Conservation (phyloP, 345 rosid genomes). For the Dimocarpus longan region DNA sequence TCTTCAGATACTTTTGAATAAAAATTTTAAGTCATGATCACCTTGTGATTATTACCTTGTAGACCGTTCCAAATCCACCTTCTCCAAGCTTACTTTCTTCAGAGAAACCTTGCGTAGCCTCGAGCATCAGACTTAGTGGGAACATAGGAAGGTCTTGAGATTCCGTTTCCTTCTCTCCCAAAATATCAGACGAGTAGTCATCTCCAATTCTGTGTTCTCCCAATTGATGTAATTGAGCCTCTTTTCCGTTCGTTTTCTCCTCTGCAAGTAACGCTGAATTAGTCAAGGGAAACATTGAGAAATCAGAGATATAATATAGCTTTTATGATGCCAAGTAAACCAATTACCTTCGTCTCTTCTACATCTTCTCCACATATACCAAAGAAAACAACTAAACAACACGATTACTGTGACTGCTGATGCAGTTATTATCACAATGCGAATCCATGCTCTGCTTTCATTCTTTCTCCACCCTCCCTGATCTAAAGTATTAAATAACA, state of each 20-base stretch:
- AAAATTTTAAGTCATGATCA: background rate
- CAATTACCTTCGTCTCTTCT: background rate
- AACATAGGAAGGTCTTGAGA: conserved; percentile 24
- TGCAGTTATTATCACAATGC: conserved; percentile 10
- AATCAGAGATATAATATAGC: background rate
- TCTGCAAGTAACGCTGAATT: background rate
- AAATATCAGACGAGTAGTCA: background rate
- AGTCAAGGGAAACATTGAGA: background rate
- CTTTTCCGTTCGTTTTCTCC: conserved; percentile 4
- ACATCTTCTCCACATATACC: conserved; percentile 6
- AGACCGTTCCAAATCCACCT: conserved; percentile 54
- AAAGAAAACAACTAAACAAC: background rate
- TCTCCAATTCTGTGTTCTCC: background rate
- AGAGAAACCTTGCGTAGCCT: conserved; percentile 34
- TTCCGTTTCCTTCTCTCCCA: background rate
- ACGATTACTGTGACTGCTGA: background rate
- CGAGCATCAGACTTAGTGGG: conserved; percentile 1
- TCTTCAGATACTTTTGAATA: background rate
- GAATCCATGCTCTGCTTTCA: background rate
- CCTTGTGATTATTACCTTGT: conserved; percentile 27
- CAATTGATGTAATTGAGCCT: background rate
- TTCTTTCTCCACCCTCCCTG: background rate
- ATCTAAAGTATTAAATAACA: too few relatives aligned
- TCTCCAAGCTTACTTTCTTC: conserved; percentile 42
- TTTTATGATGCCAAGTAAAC: background rate